Evolutionary conservation across 2,329 filamentous ascomycete genomes (phyloP).

Genomic region (Scedosporium boydii): DNA sequence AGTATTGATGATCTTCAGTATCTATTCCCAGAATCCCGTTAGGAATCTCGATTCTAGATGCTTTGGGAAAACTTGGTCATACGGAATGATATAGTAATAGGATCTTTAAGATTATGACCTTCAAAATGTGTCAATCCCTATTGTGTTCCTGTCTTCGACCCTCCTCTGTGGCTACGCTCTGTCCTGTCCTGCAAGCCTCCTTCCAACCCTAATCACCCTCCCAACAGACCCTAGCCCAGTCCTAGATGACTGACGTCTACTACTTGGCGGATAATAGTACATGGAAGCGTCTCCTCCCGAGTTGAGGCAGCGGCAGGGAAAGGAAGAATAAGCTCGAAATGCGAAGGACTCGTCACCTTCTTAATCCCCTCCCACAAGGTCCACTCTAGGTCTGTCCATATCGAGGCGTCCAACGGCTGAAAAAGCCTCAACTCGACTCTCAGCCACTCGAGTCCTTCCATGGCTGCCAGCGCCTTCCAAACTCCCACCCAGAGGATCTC

Average conservation of each 20-base stretch:
- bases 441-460: slow-evolving; percentile 12
- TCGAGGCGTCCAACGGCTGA: background rate
- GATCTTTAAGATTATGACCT: slow-evolving; percentile 1
- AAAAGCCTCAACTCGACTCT: slow-evolving; percentile 8
- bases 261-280: slow-evolving; percentile 10
- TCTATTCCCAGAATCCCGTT: background rate
- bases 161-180: background rate
- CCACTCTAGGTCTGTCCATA: slow-evolving; percentile 8
- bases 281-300: slow-evolving; percentile 11
- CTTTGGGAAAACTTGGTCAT: background rate
- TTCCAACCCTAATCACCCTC: background rate
- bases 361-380: slow-evolving; percentile 9
- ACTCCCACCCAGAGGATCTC: slow-evolving; percentile 8
- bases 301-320: slow-evolving; percentile 10
- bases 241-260: background rate
- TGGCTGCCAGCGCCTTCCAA: slow-evolving; percentile 10
- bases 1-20: background rate
- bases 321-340: slow-evolving; percentile 12
- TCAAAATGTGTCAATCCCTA: background rate
- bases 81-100: background rate
- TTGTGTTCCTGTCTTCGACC: background rate
- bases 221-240: background rate
- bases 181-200: background rate
- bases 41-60: too few relatives aligned
- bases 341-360: slow-evolving; percentile 11